These are phyloP conservation scores for Candida maris DNA, from an alignment of 805 yeast genomes.

Conservation along the genomic window DNA sequence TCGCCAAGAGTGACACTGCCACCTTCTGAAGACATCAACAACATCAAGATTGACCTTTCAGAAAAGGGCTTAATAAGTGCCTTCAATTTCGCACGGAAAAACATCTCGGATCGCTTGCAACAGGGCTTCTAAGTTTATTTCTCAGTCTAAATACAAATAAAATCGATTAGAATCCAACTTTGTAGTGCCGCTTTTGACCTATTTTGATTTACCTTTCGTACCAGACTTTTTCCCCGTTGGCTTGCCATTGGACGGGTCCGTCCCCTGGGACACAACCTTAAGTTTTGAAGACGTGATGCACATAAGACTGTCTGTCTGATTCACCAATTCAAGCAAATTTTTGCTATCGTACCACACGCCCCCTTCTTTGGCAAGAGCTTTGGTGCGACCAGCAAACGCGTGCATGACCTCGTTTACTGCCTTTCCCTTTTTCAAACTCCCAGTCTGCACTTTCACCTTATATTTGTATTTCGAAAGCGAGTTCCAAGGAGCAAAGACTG, in stretches of 20 bases:
- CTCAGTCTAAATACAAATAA: no score
- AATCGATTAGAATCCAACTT: no score
- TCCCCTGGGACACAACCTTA: constrained; percentile 58
- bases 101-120: constrained; percentile 40
- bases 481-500: constrained; percentile 92
- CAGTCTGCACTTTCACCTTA: constrained; percentile 80
- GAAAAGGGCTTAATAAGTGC: constrained; percentile 81
- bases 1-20: constrained; percentile 89
- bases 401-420: constrained; percentile 66
- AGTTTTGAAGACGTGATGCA: constrained; percentile 69
- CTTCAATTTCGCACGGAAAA: constrained; percentile 82
- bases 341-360: constrained; percentile 72
- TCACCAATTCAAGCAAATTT: constrained; percentile 50
- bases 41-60: constrained; percentile 58
- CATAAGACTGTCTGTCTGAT: constrained; percentile 64
- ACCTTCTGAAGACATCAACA: constrained; percentile 63
- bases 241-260: constrained; percentile 22
- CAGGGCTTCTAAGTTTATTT: constrained; percentile 31
- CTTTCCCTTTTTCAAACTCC: constrained; percentile 82
- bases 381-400: constrained; percentile 43
- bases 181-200: background rate
- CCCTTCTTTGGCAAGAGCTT: constrained; percentile 24
- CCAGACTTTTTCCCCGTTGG: constrained; percentile 9
- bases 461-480: constrained; percentile 71
- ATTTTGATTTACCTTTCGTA: constrained; percentile 19